A percentile compares a stretch with the other conserved stretches of the same genome.
Evolutionary conservation across 2,329 filamentous ascomycete genomes (phyloP).

Genomic region (Cercospora janseana): DNA sequence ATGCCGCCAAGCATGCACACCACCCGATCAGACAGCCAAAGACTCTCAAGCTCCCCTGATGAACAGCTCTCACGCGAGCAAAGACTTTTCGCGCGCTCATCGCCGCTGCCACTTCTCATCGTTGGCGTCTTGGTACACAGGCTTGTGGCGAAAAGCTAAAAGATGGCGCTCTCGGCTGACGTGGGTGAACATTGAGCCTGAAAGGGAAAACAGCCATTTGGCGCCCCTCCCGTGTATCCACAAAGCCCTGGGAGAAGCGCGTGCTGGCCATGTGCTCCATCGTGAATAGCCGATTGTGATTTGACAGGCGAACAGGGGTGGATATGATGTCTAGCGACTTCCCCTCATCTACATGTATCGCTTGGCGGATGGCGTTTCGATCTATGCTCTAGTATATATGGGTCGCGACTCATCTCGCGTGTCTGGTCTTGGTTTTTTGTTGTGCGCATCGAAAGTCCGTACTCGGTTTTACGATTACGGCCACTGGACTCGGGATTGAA

Average conservation of each 20-base stretch:
- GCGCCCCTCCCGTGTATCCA: neutral
- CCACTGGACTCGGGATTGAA: neutral
- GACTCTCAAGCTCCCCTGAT: constrained; percentile 12
- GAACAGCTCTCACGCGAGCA: constrained; percentile 12
- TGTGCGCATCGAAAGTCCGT: neutral
- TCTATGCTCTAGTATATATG: constrained; percentile 5
- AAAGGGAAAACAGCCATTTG: constrained; percentile 8
- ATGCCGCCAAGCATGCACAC: no score
- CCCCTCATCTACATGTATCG: constrained; percentile 18
- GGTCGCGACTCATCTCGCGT: constrained; percentile 1
- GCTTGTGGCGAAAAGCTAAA: constrained; percentile 12
- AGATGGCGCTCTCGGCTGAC: constrained; percentile 15
- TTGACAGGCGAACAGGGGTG: neutral
- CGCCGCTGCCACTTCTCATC: constrained; percentile 1
- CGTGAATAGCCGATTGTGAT: constrained; percentile 17
- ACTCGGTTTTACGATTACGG: neutral
- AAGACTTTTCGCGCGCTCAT: neutral
- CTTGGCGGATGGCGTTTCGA: constrained; percentile 8
- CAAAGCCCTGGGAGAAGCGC: constrained; percentile 4
- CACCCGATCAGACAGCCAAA: no score
- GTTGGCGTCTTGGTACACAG: constrained; percentile 4
- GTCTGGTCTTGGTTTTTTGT: no score
- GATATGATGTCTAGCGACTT: constrained; percentile 7
- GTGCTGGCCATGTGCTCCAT: constrained; percentile 16
- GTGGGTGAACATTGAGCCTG: constrained; percentile 18